These are phyloP conservation scores for Rhizoctonia solani DNA, from an alignment of 1,284 basidiomycete genomes.

Conservation along the genomic window DNA sequence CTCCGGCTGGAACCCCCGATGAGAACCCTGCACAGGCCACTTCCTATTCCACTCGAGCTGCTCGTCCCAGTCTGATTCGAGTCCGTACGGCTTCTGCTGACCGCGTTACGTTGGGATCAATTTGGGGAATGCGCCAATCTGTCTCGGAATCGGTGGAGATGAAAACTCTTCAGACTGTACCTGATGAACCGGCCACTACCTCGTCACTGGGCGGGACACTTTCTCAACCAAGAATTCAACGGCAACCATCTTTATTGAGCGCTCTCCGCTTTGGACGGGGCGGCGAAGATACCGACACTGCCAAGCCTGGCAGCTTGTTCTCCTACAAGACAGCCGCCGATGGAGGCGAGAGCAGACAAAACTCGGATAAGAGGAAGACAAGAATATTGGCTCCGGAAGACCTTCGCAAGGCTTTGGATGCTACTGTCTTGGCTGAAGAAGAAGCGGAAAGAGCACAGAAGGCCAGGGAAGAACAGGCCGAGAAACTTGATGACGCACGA, in stretches of 20 bases:
- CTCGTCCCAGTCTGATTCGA: conserved; percentile 17
- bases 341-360: neutral
- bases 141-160: conserved; percentile 22
- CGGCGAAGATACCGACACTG: neutral
- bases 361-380: neutral
- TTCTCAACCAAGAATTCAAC: neutral
- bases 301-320: neutral
- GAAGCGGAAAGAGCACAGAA: neutral
- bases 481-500: conserved; percentile 5
- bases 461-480: neutral
- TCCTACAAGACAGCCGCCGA: conserved; percentile 9
- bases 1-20: neutral
- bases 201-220: neutral
- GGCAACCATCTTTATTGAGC: conserved; percentile 13
- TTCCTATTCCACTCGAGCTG: conserved; percentile 1
- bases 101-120: neutral
- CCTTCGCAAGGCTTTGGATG: conserved; percentile 8
- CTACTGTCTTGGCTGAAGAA: conserved; percentile 13
- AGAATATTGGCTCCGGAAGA: neutral
- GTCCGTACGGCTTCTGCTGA: conserved; percentile 9
- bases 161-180: neutral
- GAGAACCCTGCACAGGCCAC: conserved; percentile 1
- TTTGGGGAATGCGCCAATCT: conserved; percentile 3
- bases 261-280: neutral
- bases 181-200: neutral